Evolutionary conservation across 495 filamentous ascomycete species (phyloP), one percentile per base, ranked within the genome.

Genomic region (Jackrogersella multiformis): DNA sequence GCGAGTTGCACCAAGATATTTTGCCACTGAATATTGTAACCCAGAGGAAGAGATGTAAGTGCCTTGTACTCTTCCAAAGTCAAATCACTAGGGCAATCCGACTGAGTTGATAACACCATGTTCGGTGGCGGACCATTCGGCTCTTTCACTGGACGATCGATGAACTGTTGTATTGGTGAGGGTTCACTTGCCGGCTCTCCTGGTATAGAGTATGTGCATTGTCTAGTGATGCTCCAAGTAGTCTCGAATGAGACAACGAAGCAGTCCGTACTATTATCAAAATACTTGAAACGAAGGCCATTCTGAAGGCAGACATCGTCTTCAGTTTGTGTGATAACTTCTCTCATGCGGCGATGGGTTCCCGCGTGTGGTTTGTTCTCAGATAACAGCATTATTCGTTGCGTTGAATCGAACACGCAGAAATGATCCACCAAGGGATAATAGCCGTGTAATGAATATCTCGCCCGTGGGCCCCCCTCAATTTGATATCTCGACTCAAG

Each of bases 1-100:
- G 68, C 65, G n/a, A 89, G 72, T 62, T 88, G 81, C 13, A 78
- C 62, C 0, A 85, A 70, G 13, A 89, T 80, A 48, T 88, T 88
- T 28, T 80, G 68, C 82, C 84, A 86, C 45, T 88, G 85, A 21
- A 88, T 72, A 0, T 73, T 65, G 23, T 79, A 60, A 0, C 85
- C 85, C 0, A 81, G 69, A 2, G 84, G 78, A 23, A 88, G 66
- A 8, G 75, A 66, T 5, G 78, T 76, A 26, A 89, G 77, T 0
- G 82, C 74, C 32, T 79, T 79, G 64, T 79, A 87, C 41, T 88
- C 85, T 5, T 80, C 80, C 0, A 87, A 61, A 0, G 80, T 75
- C 59, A 87, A 74, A 28, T 74, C 21, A 0, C 24, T 10, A 0
- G 86, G 81, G 42, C 79, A 84, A 0, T 56, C 34, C 2, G 42